Percentiles rank a stretch among this genome's conserved stretches.
phyloP scores from a whole-genome alignment of 768 basidiomycete genomes.

The Hericium alpestre region DNA sequence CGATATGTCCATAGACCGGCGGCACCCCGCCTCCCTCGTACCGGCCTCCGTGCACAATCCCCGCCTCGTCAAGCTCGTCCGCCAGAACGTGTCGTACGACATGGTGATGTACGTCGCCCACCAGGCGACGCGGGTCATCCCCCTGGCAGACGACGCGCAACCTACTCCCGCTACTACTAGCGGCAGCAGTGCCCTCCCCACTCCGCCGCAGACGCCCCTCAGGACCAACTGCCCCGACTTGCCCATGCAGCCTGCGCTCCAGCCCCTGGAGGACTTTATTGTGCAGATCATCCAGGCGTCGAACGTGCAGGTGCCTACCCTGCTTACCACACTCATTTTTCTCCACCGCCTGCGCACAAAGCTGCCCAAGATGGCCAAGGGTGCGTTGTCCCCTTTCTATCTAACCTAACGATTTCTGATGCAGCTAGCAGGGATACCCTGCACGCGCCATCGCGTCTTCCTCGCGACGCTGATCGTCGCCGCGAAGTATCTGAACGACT shows the following conservation, averaged over 20 bases:
- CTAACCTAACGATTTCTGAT: not conserved
- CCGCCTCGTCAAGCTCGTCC: slow-evolving; percentile 68
- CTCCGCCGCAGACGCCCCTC: slow-evolving; percentile 62
- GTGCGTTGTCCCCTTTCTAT: slow-evolving; percentile 31
- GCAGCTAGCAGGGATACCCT: slow-evolving; percentile 51
- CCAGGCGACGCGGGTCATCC: slow-evolving; percentile 67
- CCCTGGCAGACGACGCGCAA: slow-evolving; percentile 41
- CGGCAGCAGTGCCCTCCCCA: slow-evolving; percentile 33
- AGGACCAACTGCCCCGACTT: slow-evolving; percentile 29
- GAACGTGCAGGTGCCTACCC: slow-evolving; percentile 83
- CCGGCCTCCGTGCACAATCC: slow-evolving; percentile 70
- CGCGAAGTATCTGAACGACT: slow-evolving; percentile 95
- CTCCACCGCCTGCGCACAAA: slow-evolving; percentile 77
- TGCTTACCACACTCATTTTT: slow-evolving; percentile 86
- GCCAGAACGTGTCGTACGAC: slow-evolving; percentile 65
- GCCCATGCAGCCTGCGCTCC: slow-evolving; percentile 28
- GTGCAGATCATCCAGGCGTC: slow-evolving; percentile 65
- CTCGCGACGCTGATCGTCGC: slow-evolving; percentile 92
- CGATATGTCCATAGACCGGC: slow-evolving; percentile 28
- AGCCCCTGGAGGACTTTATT: slow-evolving; percentile 80
- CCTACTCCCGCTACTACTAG: slow-evolving; percentile 16
- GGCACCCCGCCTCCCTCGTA: slow-evolving; percentile 75
- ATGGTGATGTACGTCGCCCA: slow-evolving; percentile 83
- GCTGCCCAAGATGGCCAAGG: slow-evolving; percentile 76
- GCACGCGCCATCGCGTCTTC: slow-evolving; percentile 92